Evolutionary conservation across 2,329 filamentous ascomycete species (phyloP).

Genomic region (Phoma sp.): DNA sequence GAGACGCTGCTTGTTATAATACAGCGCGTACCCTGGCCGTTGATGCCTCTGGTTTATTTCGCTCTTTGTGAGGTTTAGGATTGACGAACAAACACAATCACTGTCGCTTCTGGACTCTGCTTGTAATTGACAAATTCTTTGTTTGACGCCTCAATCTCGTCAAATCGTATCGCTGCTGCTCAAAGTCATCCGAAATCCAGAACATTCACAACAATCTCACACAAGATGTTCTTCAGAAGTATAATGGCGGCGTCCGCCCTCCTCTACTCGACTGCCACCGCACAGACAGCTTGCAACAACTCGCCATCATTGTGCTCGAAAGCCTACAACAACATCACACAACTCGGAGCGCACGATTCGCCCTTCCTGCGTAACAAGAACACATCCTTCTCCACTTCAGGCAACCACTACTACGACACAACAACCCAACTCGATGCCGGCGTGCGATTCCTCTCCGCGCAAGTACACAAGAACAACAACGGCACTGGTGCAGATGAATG

Average conservation of each 20-base stretch:
- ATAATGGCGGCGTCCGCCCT: conserved; percentile 36
- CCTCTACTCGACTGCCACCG: conserved; percentile 35
- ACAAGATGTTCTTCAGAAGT: conserved; percentile 40
- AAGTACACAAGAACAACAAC: conserved; percentile 68
- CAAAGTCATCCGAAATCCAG: neutral
- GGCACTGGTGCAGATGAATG: conserved; percentile 52
- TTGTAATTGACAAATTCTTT: neutral
- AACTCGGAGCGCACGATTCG: conserved; percentile 78
- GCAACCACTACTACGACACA: conserved; percentile 77
- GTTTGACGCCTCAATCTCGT: neutral
- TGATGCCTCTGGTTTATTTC: conserved; percentile 8
- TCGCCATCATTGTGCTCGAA: conserved; percentile 74
- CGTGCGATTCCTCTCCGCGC: conserved; percentile 72
- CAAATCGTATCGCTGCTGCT: neutral
- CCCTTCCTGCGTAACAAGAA: conserved; percentile 71
- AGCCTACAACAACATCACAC: conserved; percentile 76
- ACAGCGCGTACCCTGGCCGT: conserved; percentile 7
- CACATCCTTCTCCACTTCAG: conserved; percentile 67
- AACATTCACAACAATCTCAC: neutral
- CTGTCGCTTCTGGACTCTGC: conserved; percentile 12
- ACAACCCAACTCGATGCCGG: conserved; percentile 74
- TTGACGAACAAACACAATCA: neutral
- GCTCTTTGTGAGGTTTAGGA: conserved; percentile 5
- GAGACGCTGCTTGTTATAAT: conserved; percentile 13
- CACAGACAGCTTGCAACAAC: conserved; percentile 74